phyloP scores from a whole-genome alignment of 192 early-diverging fungal species.

The Endogone sp. region DNA sequence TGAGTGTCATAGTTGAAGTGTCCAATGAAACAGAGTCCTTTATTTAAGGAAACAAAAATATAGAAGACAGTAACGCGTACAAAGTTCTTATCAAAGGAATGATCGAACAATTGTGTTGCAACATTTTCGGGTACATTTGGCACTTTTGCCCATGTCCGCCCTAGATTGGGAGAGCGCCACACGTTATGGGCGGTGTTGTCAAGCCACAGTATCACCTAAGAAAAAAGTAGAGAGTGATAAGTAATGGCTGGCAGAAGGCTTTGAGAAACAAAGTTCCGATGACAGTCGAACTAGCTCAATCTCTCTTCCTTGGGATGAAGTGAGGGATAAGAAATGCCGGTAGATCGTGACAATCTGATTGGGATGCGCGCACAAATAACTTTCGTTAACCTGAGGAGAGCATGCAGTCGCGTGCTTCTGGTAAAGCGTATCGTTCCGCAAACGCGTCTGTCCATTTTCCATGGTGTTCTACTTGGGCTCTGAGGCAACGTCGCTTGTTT shows the following conservation, averaged over 20 bases:
- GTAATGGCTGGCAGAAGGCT: too few species aligned
- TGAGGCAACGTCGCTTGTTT: too few species aligned
- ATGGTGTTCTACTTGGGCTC: background rate
- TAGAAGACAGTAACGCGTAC: conserved; percentile 29
- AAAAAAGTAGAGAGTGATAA: background rate
- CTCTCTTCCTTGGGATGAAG: conserved; percentile 11
- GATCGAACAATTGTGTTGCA: conserved; percentile 49
- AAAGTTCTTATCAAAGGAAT: conserved; percentile 59
- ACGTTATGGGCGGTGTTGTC: conserved; percentile 44
- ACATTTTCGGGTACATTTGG: conserved; percentile 36
- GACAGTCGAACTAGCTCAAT: too few species aligned
- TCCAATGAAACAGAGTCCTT: too few species aligned
- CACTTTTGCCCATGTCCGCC: conserved; percentile 55
- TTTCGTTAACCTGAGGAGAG: background rate
- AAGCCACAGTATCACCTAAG: conserved; percentile 45
- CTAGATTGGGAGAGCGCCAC: conserved; percentile 62
- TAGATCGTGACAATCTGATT: conserved; percentile 2
- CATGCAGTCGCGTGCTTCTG: too few species aligned
- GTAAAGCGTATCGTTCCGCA: too few species aligned
- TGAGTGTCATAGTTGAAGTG: conserved; percentile 40
- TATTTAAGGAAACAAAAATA: too few species aligned
- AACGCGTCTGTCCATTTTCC: too few species aligned
- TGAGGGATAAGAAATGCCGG: background rate
- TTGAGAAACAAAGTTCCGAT: too few species aligned
- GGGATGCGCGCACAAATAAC: too few species aligned